Evolutionary conservation across 2,329 filamentous ascomycete genomes (phyloP).

Genomic region (Ophiostoma perfectum): DNA sequence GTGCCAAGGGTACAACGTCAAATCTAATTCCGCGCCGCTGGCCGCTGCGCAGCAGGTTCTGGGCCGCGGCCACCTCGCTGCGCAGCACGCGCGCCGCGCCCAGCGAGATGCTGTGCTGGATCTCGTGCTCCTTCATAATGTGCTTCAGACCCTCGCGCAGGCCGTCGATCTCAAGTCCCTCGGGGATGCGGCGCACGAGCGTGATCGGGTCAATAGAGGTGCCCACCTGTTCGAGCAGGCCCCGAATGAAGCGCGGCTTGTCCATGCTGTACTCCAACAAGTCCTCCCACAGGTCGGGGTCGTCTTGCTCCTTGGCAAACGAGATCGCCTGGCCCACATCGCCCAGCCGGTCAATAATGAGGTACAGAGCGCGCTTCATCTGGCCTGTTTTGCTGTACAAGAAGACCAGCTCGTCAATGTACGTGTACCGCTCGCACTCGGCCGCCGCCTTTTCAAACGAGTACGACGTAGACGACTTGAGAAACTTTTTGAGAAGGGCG

Average conservation of each 20-base stretch:
- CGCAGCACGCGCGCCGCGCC: slow-evolving; percentile 82
- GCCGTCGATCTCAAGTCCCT: slow-evolving; percentile 87
- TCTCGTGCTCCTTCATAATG: slow-evolving; percentile 92
- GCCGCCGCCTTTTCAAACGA: slow-evolving; percentile 72
- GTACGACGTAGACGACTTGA: slow-evolving; percentile 80
- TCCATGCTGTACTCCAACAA: slow-evolving; percentile 95
- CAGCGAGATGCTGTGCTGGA: slow-evolving; percentile 86
- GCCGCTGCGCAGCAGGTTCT: slow-evolving; percentile 72
- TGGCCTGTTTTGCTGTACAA: slow-evolving; percentile 92
- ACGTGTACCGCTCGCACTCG: slow-evolving; percentile 76
- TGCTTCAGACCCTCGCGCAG: slow-evolving; percentile 80
- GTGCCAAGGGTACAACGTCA: slow-evolving; percentile 50
- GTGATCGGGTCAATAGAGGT: slow-evolving; percentile 90
- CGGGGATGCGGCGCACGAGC: slow-evolving; percentile 82
- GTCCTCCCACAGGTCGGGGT: slow-evolving; percentile 91
- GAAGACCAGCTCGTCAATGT: slow-evolving; percentile 89
- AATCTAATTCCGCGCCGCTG: slow-evolving; percentile 87
- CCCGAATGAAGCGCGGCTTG: slow-evolving; percentile 89
- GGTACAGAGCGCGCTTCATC: slow-evolving; percentile 80
- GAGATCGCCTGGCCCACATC: slow-evolving; percentile 90
- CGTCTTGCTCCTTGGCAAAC: slow-evolving; percentile 90
- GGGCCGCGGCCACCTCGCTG: slow-evolving; percentile 79
- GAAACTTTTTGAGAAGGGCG: slow-evolving; percentile 74
- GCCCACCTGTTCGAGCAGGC: slow-evolving; percentile 85
- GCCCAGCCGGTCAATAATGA: slow-evolving; percentile 89